Evolutionary conservation across 1,284 basidiomycete species (phyloP), one percentile per base, ranked within the genome.

Genomic region (Puccinia horiana): DNA sequence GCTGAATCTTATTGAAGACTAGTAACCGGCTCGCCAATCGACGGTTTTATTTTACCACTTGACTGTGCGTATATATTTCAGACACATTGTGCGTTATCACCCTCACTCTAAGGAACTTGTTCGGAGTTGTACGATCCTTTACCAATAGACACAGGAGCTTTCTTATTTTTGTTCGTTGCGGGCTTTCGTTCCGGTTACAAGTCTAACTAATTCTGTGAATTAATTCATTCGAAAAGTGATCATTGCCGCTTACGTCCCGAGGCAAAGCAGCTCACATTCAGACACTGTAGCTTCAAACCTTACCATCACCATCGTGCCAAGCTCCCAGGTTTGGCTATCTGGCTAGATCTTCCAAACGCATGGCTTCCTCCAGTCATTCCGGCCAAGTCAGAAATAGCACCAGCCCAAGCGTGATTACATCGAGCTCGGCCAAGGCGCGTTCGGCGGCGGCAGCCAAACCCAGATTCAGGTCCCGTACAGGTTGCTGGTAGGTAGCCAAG

Each of bases 391-490:
- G 63, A 42, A 72, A 80, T 61, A 80, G 78, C 56, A 14, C 20
- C 42, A 80, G 78, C 44, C 78, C 78, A 35, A 80, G 52, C 52
- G 78, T 80, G 37, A 42, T 80, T 23, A 42, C 52, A n/a, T 56
- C 73, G 32, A 72, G 52, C 65, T 67, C 67, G 14, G 37, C 44
- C 37, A 80, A 73, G 58, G 78, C 79, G 20, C 69, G 58, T 52
- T 65, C 70, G 32, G 29, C 69, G 18, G 26, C 70, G 12, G 14
- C 79, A 37, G 67, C 69, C 37, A 81, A 81, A 52, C 79, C 79
- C 37, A 70, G 79, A 65, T 81, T 81, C 44, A 73, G 79, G 42
- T 81, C 79, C 26, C 79, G 79, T 16, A 81, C 79, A 49, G 79
- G 79, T 44, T 81, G 79, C 35, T 81, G 79, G 79, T 81, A 23